Evolutionary conservation across 164 flowering plant genomes (phyloP).

Genomic region (Litsea cubeba): DNA sequence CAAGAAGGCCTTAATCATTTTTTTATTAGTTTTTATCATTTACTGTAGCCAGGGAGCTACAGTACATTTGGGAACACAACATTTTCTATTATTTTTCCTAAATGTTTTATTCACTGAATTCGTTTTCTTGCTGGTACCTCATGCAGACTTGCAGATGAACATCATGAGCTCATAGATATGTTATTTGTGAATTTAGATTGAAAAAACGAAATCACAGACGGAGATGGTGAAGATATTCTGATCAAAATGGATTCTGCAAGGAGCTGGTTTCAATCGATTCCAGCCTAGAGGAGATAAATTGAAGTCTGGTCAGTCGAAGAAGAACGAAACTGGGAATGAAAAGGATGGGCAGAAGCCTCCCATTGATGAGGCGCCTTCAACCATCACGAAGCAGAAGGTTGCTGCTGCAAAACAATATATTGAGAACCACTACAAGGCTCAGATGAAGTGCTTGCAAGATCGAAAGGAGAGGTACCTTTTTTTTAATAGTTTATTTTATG

Average conservation of each 20-base stretch:
- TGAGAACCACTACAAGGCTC: constrained; percentile 39
- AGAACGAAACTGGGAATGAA: constrained; percentile 25
- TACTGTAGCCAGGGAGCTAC: too few relatives aligned
- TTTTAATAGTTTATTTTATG: not conserved
- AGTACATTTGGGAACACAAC: too few relatives aligned
- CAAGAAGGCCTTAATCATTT: too few relatives aligned
- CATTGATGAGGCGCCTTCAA: constrained; percentile 33
- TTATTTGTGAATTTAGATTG: not conserved
- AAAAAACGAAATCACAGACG: not conserved
- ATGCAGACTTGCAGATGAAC: constrained; percentile 1
- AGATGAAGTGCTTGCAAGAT: constrained; percentile 37
- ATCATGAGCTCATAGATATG: not conserved
- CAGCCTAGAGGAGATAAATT: constrained; percentile 29
- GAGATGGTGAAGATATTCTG: not conserved
- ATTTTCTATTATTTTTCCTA: too few relatives aligned
- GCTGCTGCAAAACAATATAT: constrained; percentile 41
- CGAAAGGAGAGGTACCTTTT: constrained; percentile 32
- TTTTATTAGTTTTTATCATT: too few relatives aligned
- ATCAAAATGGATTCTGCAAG: constrained; percentile 37
- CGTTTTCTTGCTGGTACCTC: too few relatives aligned
- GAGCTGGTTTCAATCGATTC: constrained; percentile 46
- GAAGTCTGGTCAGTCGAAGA: constrained; percentile 16
- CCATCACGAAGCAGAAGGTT: constrained; percentile 34
- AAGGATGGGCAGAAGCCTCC: constrained; percentile 23
- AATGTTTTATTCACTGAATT: too few relatives aligned